These are phyloP conservation scores for Vachellia pachyceras DNA, from an alignment of 306 rosid genomes.

Conservation along the genomic window DNA sequence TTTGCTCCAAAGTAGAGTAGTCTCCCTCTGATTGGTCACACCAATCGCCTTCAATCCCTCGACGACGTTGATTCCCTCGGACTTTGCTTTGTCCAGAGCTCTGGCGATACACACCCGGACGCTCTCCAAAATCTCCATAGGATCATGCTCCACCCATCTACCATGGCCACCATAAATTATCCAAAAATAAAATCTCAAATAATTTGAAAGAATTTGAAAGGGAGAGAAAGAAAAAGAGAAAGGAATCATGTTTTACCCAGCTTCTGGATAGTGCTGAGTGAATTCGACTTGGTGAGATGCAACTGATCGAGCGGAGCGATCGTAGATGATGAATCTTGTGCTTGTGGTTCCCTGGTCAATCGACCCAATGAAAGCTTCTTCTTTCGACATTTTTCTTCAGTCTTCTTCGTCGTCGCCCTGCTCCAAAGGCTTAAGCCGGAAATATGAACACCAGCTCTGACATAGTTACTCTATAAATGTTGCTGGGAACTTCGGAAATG, in stretches of 20 bases:
- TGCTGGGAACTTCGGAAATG: neutral
- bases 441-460: neutral
- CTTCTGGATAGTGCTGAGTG: conserved; percentile 11
- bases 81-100: conserved; percentile 82
- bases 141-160: conserved; percentile 97
- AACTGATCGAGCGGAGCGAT: no score
- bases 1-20: conserved; percentile 89
- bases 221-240: neutral
- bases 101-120: conserved; percentile 69
- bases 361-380: conserved; percentile 3
- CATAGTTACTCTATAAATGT: neutral
- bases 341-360: conserved; percentile 42
- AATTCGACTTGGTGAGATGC: no score
- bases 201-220: neutral
- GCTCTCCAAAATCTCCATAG: conserved; percentile 85
- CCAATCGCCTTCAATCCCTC: conserved; percentile 84
- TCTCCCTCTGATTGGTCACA: conserved; percentile 93
- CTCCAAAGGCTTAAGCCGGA: neutral
- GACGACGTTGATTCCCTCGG: conserved; percentile 69
- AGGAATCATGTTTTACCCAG: no score
- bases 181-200: neutral
- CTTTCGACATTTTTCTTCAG: conserved; percentile 36
- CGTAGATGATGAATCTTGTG: conserved; percentile 35
- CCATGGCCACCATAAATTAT: neutral
- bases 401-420: neutral